These are phyloP conservation scores for Balakata baccata DNA, from an alignment of 345 rosid genomes.

Conservation along the genomic window DNA sequence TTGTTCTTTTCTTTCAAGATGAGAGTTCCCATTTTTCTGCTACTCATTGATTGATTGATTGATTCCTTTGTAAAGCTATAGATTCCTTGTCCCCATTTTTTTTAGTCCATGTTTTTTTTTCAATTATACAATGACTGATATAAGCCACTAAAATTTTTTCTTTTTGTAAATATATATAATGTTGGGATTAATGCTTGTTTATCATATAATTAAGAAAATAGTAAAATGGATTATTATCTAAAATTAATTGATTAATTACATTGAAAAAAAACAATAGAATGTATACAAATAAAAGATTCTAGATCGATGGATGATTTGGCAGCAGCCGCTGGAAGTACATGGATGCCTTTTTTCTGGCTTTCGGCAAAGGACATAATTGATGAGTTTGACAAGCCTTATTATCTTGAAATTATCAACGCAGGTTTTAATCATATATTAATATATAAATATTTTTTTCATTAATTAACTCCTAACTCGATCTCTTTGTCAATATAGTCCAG, in stretches of 20 bases:
- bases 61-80: slow-evolving; percentile 10
- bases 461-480: background rate
- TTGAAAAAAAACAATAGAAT: too few species aligned
- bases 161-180: too few species aligned
- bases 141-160: too few species aligned
- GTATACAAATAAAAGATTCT: too few species aligned
- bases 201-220: background rate
- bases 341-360: background rate
- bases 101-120: too few species aligned
- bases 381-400: slow-evolving; percentile 5
- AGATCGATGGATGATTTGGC: background rate
- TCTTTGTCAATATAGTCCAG: slow-evolving; percentile 14
- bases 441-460: background rate
- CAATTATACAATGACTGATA: too few species aligned
- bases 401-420: background rate
- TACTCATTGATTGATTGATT: slow-evolving; percentile 17
- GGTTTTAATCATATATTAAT: slow-evolving; percentile 2
- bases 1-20: background rate
- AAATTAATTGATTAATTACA: background rate
- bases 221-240: background rate
- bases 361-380: background rate
- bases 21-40: background rate
- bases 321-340: slow-evolving; percentile 2
- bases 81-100: slow-evolving; percentile 9
- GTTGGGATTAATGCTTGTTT: too few species aligned